These are phyloP conservation scores for Ailanthus altissimus DNA, from an alignment of 345 rosid species.

Conservation along the genomic window DNA sequence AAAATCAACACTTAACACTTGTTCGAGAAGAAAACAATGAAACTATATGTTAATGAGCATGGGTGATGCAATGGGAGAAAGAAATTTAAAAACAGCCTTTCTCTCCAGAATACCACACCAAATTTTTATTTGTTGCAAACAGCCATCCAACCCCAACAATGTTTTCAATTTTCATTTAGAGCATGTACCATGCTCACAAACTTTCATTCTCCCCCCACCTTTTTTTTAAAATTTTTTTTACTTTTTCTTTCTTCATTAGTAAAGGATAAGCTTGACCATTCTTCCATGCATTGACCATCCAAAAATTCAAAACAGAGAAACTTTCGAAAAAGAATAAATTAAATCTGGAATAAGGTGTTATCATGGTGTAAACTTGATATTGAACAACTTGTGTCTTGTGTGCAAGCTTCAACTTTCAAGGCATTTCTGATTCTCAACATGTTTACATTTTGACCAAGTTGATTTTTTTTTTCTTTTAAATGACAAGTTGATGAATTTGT, in stretches of 20 bases:
- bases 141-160: too few relatives aligned
- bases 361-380: background rate
- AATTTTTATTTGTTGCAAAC: too few relatives aligned
- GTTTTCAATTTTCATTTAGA: too few relatives aligned
- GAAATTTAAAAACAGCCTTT: too few relatives aligned
- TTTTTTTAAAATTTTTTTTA: background rate
- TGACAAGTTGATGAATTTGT: background rate
- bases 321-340: background rate
- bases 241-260: background rate
- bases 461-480: background rate
- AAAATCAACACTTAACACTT: background rate
- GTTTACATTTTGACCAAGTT: background rate
- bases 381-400: background rate
- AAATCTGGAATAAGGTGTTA: background rate
- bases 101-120: too few relatives aligned
- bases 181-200: background rate
- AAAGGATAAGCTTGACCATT: background rate
- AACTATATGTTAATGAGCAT: background rate
- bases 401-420: conserved; percentile 12
- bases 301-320: background rate
- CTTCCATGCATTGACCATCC: conserved; percentile 6
- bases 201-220: background rate
- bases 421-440: background rate
- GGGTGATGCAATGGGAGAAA: background rate
- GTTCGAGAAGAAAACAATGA: background rate